phyloP scores from a whole-genome alignment of 1,139 yeast species.

The Hyphopichia wangnamkhiaoensis region DNA sequence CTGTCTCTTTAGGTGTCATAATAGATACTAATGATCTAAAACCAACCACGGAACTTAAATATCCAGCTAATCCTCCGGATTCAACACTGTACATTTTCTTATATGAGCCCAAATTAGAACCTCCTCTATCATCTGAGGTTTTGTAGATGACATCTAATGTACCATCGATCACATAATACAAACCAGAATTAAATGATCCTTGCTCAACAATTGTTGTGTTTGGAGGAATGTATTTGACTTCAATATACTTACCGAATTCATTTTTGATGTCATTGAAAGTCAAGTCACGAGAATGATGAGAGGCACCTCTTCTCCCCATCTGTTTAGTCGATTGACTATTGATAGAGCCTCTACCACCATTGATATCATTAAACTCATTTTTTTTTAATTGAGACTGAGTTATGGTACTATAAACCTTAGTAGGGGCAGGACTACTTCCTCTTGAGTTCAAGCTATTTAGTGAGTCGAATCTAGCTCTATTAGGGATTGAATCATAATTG shows the following conservation, averaged over 20 bases:
- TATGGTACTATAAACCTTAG: conserved; percentile 31
- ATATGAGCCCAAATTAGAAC: conserved; percentile 20
- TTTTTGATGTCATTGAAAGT: conserved; percentile 55
- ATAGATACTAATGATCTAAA: conserved; percentile 76
- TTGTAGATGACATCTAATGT: conserved; percentile 57
- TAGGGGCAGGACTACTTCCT: conserved; percentile 17
- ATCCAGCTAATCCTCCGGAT: conserved; percentile 88
- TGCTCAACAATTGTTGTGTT: conserved; percentile 63
- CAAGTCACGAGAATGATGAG: conserved; percentile 1
- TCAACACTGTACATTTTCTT: conserved; percentile 54
- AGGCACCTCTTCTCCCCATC: neutral
- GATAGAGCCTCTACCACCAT: conserved; percentile 5
- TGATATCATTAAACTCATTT: conserved; percentile 5
- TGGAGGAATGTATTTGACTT: conserved; percentile 54
- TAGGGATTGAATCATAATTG: conserved; percentile 23
- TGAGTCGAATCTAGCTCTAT: conserved; percentile 20
- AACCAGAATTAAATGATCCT: conserved; percentile 67
- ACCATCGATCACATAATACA: conserved; percentile 81
- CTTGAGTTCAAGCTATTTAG: conserved; percentile 16
- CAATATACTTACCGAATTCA: conserved; percentile 66
- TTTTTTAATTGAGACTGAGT: conserved; percentile 20
- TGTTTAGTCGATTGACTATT: neutral
- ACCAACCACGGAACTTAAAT: conserved; percentile 77
- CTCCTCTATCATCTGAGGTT: conserved; percentile 18
- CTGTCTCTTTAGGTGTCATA: conserved; percentile 52